Evolutionary conservation across 345 rosid genomes (phyloP), one percentile per base, ranked within the genome.

Genomic region (Eucalyptus regnans): DNA sequence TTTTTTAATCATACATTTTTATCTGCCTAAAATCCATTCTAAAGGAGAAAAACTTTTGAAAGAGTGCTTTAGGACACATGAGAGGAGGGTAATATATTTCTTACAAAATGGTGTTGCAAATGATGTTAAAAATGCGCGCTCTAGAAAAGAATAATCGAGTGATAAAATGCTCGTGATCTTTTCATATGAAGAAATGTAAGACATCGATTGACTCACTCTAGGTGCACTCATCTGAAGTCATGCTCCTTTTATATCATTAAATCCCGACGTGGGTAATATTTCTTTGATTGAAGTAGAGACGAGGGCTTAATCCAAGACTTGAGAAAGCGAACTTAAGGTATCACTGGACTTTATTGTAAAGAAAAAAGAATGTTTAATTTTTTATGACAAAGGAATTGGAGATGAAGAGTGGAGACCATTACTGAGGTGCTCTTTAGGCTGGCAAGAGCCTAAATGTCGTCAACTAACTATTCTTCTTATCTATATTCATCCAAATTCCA

Each of bases 221-320:
- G 12, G 41, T 4, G 43, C 22, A 1, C 22, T 31, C 2, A 16
- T 66, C 5, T 66, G 3, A 31, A 15, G 12, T 25, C 15, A 27
- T 25, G 7, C 25, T 60, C 14, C 4, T 27, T 31, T 68, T 5
- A 66, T 31, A 31, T 31, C 11, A 66, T 66, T 18, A 66, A 4
- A 31, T 66, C 12, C 3, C 1, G 1, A 31, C 1, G 3, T 13
- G 22, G 22, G 3, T 33, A 31, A 31, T 71, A 20, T 33, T 41
- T 68, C 23, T 68, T 33, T 18, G 23, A 37, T 20, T 33, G 23
- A 68, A 68, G 44, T 17, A 31, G 80, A 68, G 44, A 68, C 3
- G 43, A 5, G 12, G 12, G 10, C 43, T 68, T 68, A 68, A 60
- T 60, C n/a, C n/a, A 0, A 27, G 13, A 60, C 66, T 2, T 0